These are phyloP conservation scores for Vigna nakashimae DNA, from an alignment of 306 rosid species.

Conservation along the genomic window DNA sequence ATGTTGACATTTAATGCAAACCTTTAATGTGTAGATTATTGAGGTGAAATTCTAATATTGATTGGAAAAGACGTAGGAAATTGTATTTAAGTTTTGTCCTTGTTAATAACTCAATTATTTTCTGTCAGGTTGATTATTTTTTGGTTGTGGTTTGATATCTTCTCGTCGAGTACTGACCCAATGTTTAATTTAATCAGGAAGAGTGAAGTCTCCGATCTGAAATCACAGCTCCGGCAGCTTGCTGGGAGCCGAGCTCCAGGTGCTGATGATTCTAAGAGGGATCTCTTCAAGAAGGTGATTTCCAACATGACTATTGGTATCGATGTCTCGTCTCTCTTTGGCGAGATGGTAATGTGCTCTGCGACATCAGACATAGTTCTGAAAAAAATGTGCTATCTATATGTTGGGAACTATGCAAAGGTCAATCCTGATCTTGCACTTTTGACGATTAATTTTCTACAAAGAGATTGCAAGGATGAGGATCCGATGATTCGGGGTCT, in stretches of 20 bases:
- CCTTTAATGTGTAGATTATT: background rate
- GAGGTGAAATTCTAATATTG: background rate
- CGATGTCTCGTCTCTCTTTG: constrained; percentile 89
- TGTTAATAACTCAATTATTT: background rate
- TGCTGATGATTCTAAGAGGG: constrained; percentile 94
- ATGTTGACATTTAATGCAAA: background rate
- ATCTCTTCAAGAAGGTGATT: constrained; percentile 96
- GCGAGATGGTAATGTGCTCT: constrained; percentile 99
- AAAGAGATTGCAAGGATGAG: constrained; percentile 97
- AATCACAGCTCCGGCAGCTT: constrained; percentile 92
- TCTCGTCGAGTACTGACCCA: constrained; percentile 28
- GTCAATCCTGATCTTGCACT: constrained; percentile 96
- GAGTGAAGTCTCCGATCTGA: constrained; percentile 96
- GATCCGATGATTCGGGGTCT: constrained; percentile 98
- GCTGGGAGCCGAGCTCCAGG: constrained; percentile 99
- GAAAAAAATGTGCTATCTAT: constrained; percentile 97
- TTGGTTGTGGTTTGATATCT: background rate
- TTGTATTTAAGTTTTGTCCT: background rate
- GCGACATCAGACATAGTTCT: constrained; percentile 91
- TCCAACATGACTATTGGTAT: constrained; percentile 97
- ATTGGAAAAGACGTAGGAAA: background rate
- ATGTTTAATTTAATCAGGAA: constrained; percentile 63
- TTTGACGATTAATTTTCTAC: constrained; percentile 95
- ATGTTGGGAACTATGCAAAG: constrained; percentile 96
- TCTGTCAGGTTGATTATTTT: constrained; percentile 23